Evolutionary conservation across 306 rosid genomes (phyloP).

Genomic region (Citrullus amarus): DNA sequence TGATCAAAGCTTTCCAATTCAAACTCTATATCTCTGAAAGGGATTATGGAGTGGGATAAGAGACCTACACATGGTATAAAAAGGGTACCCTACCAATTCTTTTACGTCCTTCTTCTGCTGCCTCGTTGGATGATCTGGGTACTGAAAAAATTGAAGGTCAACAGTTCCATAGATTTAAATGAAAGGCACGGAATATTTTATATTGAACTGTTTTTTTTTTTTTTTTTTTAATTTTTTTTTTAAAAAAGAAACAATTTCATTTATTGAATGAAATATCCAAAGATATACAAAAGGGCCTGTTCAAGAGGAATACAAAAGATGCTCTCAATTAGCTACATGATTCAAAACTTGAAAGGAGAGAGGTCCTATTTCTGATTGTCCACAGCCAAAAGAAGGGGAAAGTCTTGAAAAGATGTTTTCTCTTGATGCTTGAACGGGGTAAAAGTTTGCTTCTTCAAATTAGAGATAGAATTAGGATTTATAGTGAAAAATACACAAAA

Average conservation of each 20-base stretch:
- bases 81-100: conserved; percentile 50
- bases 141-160: conserved; percentile 29
- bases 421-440: neutral
- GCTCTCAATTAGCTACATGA: too few relatives aligned
- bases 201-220: neutral
- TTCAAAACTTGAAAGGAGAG: too few relatives aligned
- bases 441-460: neutral
- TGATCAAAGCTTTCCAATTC: neutral
- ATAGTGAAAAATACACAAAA: neutral
- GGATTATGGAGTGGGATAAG: neutral
- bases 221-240: too few relatives aligned
- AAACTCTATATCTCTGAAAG: neutral
- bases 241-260: too few relatives aligned
- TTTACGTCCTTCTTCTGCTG: conserved; percentile 94
- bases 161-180: neutral
- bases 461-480: neutral
- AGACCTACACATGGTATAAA: conserved; percentile 1
- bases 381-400: too few relatives aligned
- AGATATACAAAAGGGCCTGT: too few relatives aligned
- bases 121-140: conserved; percentile 91
- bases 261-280: too few relatives aligned
- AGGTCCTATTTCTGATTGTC: too few relatives aligned
- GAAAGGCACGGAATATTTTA: neutral
- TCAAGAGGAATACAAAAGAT: too few relatives aligned
- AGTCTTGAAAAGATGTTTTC: too few relatives aligned